Percentiles rank a stretch among this genome's conserved stretches.
Conservation (phyloP, 805 yeast genomes). For the Vanderwaltozyma polyspora region DNA sequence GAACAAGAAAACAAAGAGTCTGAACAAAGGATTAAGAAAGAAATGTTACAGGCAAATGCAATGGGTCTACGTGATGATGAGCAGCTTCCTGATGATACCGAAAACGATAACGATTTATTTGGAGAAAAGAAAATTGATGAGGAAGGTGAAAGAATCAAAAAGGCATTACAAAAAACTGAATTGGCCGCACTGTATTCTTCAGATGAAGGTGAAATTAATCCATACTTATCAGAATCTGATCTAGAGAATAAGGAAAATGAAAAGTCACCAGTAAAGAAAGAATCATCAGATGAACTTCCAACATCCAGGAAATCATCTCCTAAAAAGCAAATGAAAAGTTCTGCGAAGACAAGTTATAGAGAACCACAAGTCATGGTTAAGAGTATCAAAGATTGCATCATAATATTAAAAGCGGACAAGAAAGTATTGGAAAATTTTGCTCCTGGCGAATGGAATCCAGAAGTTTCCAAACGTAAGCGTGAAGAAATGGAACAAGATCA, state of each 20-base stretch:
- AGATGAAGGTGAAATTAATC: slow-evolving; percentile 81
- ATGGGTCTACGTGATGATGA: slow-evolving; percentile 52
- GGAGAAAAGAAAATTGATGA: slow-evolving; percentile 73
- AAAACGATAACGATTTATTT: slow-evolving; percentile 59
- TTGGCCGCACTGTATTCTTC: slow-evolving; percentile 66
- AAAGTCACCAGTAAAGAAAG: slow-evolving; percentile 30
- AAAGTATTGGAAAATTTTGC: slow-evolving; percentile 57
- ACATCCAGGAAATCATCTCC: slow-evolving; percentile 19
- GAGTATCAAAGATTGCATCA: slow-evolving; percentile 40
- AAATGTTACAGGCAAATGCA: slow-evolving; percentile 73
- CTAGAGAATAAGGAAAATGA: slow-evolving; percentile 36
- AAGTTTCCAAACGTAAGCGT: slow-evolving; percentile 26
- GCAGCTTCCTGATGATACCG: slow-evolving; percentile 46
- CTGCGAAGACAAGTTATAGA: slow-evolving; percentile 8
- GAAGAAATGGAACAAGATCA: slow-evolving; percentile 8
- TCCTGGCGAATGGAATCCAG: slow-evolving; percentile 76
- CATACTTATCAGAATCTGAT: slow-evolving; percentile 66
- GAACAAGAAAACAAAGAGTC: slow-evolving; percentile 91
- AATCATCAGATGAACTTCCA: slow-evolving; percentile 29
- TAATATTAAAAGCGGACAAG: slow-evolving; percentile 54
- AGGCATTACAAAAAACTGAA: slow-evolving; percentile 75
- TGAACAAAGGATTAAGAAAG: slow-evolving; percentile 71
- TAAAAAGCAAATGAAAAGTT: slow-evolving; percentile 9
- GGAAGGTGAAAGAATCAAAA: slow-evolving; percentile 78
- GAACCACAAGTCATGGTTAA: slow-evolving; percentile 32